Evolutionary conservation across 2,329 filamentous ascomycete species (phyloP).

Genomic region (Botrytis deweyae): DNA sequence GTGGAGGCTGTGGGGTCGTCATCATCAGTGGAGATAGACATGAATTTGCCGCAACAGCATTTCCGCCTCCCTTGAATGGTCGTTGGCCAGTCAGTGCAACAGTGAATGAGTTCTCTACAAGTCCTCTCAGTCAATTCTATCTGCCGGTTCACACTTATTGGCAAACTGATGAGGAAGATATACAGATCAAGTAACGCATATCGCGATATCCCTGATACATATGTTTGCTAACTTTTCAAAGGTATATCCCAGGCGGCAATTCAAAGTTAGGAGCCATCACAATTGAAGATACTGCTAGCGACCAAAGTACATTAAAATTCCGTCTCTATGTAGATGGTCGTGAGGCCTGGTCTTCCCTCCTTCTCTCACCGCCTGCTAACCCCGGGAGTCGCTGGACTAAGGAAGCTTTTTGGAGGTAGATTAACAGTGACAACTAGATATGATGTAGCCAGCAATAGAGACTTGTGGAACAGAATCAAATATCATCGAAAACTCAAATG

Average conservation of each 20-base stretch:
- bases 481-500: not conserved
- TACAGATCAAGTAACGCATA: slow-evolving; percentile 72
- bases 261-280: slow-evolving; percentile 85
- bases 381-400: slow-evolving; percentile 33
- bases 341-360: slow-evolving; percentile 69
- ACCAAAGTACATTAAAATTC: slow-evolving; percentile 75
- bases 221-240: slow-evolving; percentile 40
- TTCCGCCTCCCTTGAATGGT: slow-evolving; percentile 60
- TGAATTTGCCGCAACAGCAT: slow-evolving; percentile 88
- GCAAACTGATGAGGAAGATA: slow-evolving; percentile 78
- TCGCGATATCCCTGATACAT: not conserved
- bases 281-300: slow-evolving; percentile 65
- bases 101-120: slow-evolving; percentile 89
- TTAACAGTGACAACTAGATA: not conserved
- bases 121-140: slow-evolving; percentile 92
- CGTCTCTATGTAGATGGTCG: slow-evolving; percentile 78
- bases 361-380: slow-evolving; percentile 48
- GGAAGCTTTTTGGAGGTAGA: slow-evolving; percentile 38
- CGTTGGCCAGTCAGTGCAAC: slow-evolving; percentile 62
- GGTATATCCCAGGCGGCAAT: slow-evolving; percentile 79
- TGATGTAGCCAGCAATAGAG: not conserved
- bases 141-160: slow-evolving; percentile 79
- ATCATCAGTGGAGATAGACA: slow-evolving; percentile 92
- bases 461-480: not conserved
- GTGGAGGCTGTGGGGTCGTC: slow-evolving; percentile 71